Percentiles rank a stretch among this genome's conserved stretches.
These are phyloP conservation scores for Scolecobasidium constrictum DNA, from an alignment of 2,329 filamentous ascomycete species.

Conservation along the genomic window DNA sequence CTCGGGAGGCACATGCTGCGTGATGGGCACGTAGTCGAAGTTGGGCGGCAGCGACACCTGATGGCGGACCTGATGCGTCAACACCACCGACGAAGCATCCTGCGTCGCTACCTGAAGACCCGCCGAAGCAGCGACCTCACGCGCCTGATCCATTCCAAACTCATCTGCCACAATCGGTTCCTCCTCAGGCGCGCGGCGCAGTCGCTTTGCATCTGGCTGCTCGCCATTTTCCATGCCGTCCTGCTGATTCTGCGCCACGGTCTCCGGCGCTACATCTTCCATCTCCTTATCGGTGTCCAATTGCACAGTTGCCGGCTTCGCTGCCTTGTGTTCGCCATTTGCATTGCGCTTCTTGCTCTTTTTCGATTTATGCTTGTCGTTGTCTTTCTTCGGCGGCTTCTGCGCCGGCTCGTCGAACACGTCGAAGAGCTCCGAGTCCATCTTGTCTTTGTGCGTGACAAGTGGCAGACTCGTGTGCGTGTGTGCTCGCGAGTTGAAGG, in stretches of 20 bases:
- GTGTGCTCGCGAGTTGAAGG: too few species aligned
- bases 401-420: conserved; percentile 30
- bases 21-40: conserved; percentile 91
- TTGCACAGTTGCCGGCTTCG: conserved; percentile 10
- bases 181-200: conserved; percentile 50
- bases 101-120: conserved; percentile 49
- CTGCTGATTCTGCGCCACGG: conserved; percentile 12
- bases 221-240: conserved; percentile 21
- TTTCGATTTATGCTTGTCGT: conserved; percentile 17
- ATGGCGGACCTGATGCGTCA: conserved; percentile 97
- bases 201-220: conserved; percentile 49
- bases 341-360: conserved; percentile 78
- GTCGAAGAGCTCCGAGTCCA: conserved; percentile 33
- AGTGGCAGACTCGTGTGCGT: too few species aligned
- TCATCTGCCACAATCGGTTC: conserved; percentile 82
- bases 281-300: conserved; percentile 19
- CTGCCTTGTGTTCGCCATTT: conserved; percentile 63
- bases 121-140: conserved; percentile 73
- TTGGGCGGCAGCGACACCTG: conserved; percentile 91
- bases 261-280: conserved; percentile 28
- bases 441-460: conserved; percentile 12
- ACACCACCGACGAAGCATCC: conserved; percentile 60
- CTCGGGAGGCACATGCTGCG: conserved; percentile 81
- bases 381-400: conserved; percentile 9
- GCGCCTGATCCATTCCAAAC: conserved; percentile 89